These are phyloP conservation scores for Coprinellus micaceus DNA, from an alignment of 768 basidiomycete species.

Conservation along the genomic window DNA sequence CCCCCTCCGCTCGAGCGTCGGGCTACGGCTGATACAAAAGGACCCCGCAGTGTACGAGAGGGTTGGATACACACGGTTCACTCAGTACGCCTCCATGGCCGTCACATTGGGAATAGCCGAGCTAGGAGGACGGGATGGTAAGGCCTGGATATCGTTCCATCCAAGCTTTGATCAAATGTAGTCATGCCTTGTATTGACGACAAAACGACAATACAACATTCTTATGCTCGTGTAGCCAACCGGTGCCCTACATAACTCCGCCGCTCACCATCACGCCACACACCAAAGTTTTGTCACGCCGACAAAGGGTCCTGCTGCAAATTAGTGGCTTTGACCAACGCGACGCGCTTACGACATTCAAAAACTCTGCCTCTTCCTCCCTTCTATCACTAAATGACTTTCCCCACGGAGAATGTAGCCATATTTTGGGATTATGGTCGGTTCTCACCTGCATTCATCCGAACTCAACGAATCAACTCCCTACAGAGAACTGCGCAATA, in stretches of 20 bases:
- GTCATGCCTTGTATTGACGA: too few relatives aligned
- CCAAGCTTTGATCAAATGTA: not conserved
- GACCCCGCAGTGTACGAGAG: conserved; percentile 15
- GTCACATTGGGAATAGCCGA: conserved; percentile 20
- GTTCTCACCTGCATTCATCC: conserved; percentile 8
- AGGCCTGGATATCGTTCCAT: conserved; percentile 19
- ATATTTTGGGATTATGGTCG: conserved; percentile 44
- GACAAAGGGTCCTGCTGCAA: too few relatives aligned
- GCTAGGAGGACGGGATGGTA: conserved; percentile 16
- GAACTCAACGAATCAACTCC: not conserved
- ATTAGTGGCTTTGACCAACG: not conserved
- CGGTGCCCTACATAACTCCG: too few relatives aligned
- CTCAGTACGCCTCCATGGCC: conserved; percentile 21
- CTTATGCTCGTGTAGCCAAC: too few relatives aligned
- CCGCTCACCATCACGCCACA: too few relatives aligned
- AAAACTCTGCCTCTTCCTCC: not conserved
- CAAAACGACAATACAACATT: too few relatives aligned
- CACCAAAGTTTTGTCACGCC: too few relatives aligned
- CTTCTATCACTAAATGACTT: not conserved
- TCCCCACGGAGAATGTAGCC: conserved; percentile 23
- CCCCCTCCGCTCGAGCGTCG: conserved; percentile 16
- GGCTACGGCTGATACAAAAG: conserved; percentile 17
- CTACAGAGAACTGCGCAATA: conserved; percentile 34
- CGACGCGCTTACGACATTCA: conserved; percentile 1
- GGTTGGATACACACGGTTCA: conserved; percentile 21